Conservation (phyloP, 2,329 filamentous ascomycete species). For the Helotiales sp. region DNA sequence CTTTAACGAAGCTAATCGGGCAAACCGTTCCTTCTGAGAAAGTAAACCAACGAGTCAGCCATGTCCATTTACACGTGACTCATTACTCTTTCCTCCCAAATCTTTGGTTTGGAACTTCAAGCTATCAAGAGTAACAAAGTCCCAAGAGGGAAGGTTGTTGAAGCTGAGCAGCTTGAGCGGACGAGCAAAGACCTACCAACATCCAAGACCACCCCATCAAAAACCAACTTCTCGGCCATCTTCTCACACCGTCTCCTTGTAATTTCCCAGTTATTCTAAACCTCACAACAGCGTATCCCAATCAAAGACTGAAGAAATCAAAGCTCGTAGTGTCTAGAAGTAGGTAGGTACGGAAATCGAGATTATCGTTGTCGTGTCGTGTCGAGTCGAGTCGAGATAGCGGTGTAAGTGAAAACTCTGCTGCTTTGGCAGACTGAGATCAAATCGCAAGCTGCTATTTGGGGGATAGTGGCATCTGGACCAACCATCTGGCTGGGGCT, state of each 20-base stretch:
- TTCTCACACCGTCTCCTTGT: not conserved
- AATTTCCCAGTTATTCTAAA: slow-evolving; percentile 3
- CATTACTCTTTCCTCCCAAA: not conserved
- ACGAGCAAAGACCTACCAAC: slow-evolving; percentile 40
- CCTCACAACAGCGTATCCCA: not conserved
- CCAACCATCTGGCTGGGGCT: slow-evolving; percentile 16
- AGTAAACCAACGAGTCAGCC: slow-evolving; percentile 26
- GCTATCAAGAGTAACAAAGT: not conserved
- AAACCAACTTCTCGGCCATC: slow-evolving; percentile 12
- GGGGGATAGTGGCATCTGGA: slow-evolving; percentile 32
- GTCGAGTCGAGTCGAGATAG: slow-evolving; percentile 16
- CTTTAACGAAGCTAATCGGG: slow-evolving; percentile 83
- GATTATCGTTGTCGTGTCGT: not conserved
- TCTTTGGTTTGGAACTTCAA: too few species aligned
- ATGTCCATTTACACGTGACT: slow-evolving; percentile 25
- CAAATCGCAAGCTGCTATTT: slow-evolving; percentile 34
- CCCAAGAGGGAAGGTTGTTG: not conserved
- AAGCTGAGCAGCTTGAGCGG: not conserved
- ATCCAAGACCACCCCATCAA: slow-evolving; percentile 41
- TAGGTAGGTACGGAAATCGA: not conserved
- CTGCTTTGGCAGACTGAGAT: not conserved
- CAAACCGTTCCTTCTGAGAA: slow-evolving; percentile 77
- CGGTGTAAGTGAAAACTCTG: slow-evolving; percentile 33
- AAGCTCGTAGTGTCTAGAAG: too few species aligned
- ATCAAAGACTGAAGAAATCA: not conserved